Evolutionary conservation across 2,329 filamentous ascomycete species (phyloP).

Genomic region (Diatrype stigma): DNA sequence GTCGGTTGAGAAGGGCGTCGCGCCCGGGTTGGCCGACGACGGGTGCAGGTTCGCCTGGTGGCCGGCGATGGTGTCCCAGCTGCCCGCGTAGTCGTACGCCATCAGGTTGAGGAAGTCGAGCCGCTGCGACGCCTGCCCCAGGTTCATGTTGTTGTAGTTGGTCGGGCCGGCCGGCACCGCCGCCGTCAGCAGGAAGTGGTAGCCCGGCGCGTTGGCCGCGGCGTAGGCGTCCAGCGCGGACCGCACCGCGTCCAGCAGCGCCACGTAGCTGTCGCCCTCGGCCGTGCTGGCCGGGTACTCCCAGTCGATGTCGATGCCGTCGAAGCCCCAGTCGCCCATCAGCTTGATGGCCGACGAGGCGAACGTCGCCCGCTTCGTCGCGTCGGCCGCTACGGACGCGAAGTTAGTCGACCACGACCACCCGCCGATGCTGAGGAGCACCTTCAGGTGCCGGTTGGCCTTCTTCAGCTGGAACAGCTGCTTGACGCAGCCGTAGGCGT

Average conservation of each 20-base stretch:
- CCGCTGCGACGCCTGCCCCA: slow-evolving; percentile 40
- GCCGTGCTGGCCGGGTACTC: slow-evolving; percentile 34
- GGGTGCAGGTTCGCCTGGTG: slow-evolving; percentile 70
- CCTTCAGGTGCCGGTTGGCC: slow-evolving; percentile 70
- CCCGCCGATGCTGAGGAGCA: slow-evolving; percentile 76
- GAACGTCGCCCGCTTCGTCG: slow-evolving; percentile 59
- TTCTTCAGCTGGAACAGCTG: slow-evolving; percentile 77
- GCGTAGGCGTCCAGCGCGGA: slow-evolving; percentile 46
- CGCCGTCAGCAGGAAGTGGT: slow-evolving; percentile 52
- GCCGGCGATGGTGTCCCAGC: slow-evolving; percentile 59
- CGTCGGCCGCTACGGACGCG: slow-evolving; percentile 59
- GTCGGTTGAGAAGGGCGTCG: slow-evolving; percentile 68
- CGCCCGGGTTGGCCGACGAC: slow-evolving; percentile 45
- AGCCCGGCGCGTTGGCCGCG: slow-evolving; percentile 36
- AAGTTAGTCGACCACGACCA: slow-evolving; percentile 83
- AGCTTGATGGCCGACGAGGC: slow-evolving; percentile 64
- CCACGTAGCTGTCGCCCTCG: slow-evolving; percentile 40
- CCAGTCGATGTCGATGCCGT: slow-evolving; percentile 37
- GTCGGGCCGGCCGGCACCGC: slow-evolving; percentile 45
- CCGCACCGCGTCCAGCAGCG: slow-evolving; percentile 41
- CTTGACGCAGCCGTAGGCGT: slow-evolving; percentile 78
- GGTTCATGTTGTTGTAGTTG: slow-evolving; percentile 44
- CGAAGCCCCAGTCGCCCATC: slow-evolving; percentile 67
- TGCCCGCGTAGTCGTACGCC: slow-evolving; percentile 71
- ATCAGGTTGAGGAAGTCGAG: slow-evolving; percentile 60